Evolutionary conservation across 1,284 basidiomycete genomes (phyloP).

Genomic region (Thelephora terrestris): DNA sequence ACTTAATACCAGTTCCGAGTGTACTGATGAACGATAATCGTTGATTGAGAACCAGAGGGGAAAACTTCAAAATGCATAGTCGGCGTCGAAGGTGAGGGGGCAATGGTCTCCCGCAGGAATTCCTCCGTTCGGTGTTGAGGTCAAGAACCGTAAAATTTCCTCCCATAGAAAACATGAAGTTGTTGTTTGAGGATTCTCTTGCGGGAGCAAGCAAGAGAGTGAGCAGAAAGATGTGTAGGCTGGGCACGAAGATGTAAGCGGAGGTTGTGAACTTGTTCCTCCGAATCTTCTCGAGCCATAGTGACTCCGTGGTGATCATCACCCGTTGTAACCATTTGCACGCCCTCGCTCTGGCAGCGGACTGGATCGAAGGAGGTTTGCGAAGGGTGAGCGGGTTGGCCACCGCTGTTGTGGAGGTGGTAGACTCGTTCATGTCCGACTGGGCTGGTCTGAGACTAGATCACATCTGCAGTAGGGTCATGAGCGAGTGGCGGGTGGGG

Average conservation of each 20-base stretch:
- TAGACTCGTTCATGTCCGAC: too few relatives aligned
- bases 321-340: background rate
- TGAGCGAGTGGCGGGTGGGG: too few relatives aligned
- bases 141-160: background rate
- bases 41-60: conserved; percentile 10
- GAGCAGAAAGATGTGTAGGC: background rate
- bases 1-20: too few relatives aligned
- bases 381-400: too few relatives aligned
- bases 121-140: conserved; percentile 45
- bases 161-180: background rate
- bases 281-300: background rate
- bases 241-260: background rate
- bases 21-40: too few relatives aligned
- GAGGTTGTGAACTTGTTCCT: background rate
- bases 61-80: conserved; percentile 19
- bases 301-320: background rate
- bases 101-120: conserved; percentile 58
- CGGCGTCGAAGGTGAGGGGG: conserved; percentile 36
- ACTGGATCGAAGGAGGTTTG: too few relatives aligned
- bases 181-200: background rate
- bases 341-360: too few relatives aligned
- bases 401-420: too few relatives aligned
- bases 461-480: too few relatives aligned
- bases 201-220: background rate
- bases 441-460: too few relatives aligned